These are phyloP conservation scores for Usnea hakonensis DNA, from an alignment of 495 filamentous ascomycete species.

Conservation along the genomic window DNA sequence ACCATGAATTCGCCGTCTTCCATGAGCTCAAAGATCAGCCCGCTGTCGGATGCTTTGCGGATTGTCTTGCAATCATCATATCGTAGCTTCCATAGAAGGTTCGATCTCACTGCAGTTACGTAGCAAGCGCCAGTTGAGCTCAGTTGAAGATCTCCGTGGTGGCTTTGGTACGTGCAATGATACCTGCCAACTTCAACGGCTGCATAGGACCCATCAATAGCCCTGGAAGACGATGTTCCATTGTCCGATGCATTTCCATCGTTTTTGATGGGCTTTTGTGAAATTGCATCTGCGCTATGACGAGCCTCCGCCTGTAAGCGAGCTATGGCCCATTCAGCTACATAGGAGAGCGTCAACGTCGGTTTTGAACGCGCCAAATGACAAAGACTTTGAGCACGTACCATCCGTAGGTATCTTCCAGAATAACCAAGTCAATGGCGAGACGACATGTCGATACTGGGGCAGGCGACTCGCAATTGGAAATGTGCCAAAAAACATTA, in stretches of 20 bases:
- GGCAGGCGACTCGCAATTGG: conserved; percentile 32
- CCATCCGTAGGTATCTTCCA: conserved; percentile 32
- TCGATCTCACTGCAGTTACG: conserved; percentile 7
- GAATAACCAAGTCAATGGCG: conserved; percentile 31
- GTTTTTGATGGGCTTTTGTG: neutral
- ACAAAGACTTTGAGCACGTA: conserved; percentile 1
- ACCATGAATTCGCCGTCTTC: conserved; percentile 9
- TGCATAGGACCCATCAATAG: neutral
- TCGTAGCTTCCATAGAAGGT: conserved; percentile 7
- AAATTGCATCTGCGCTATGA: neutral
- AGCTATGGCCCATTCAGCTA: conserved; percentile 26
- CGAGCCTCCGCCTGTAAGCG: conserved; percentile 22
- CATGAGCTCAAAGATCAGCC: conserved; percentile 2
- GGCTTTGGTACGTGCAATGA: conserved; percentile 14
- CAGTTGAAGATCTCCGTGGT: conserved; percentile 14
- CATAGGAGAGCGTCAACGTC: neutral
- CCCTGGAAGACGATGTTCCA: neutral
- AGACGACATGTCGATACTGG: conserved; percentile 31
- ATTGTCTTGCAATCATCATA: conserved; percentile 5
- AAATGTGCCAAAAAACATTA: conserved; percentile 31
- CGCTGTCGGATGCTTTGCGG: conserved; percentile 2
- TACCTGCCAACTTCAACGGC: conserved; percentile 4
- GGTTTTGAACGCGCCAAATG: neutral
- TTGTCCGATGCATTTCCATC: neutral
- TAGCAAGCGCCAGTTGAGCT: conserved; percentile 9